Evolutionary conservation across 1,284 basidiomycete species (phyloP).

Genomic region (Ustilago cynodontis): DNA sequence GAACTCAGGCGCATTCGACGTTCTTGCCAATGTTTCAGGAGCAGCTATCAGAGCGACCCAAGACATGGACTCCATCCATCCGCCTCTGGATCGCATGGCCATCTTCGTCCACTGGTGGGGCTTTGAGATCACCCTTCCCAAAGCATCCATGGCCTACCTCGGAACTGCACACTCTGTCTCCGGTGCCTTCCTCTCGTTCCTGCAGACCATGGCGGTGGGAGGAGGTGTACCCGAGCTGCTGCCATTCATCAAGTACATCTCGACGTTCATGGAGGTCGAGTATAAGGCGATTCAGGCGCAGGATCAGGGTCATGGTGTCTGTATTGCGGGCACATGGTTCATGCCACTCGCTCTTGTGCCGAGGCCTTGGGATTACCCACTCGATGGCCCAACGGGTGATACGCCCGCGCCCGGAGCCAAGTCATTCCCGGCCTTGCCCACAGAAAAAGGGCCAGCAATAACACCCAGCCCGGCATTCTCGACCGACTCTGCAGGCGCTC

Average conservation of each 20-base stretch:
- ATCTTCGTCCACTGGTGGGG: constrained; percentile 68
- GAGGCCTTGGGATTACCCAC: constrained; percentile 51
- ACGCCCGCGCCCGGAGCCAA: constrained; percentile 4
- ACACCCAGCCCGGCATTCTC: background rate
- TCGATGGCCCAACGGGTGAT: constrained; percentile 17
- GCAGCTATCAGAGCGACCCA: constrained; percentile 44
- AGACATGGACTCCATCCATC: constrained; percentile 52
- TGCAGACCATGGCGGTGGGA: constrained; percentile 60
- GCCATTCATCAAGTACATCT: constrained; percentile 64
- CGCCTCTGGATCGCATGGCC: constrained; percentile 62
- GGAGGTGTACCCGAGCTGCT: constrained; percentile 63
- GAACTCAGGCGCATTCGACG: constrained; percentile 55
- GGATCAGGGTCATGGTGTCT: constrained; percentile 58
- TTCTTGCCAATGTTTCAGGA: constrained; percentile 54
- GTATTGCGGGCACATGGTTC: constrained; percentile 61
- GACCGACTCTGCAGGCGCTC: background rate
- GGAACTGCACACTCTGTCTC: constrained; percentile 60
- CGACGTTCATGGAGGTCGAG: constrained; percentile 63
- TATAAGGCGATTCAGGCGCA: constrained; percentile 61
- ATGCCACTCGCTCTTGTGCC: constrained; percentile 59
- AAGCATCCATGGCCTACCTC: constrained; percentile 59
- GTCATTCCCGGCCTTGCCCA: background rate
- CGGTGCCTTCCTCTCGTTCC: constrained; percentile 58
- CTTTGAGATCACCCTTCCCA: constrained; percentile 64
- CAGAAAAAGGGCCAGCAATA: background rate